These are phyloP conservation scores for Rhizopus microsporus DNA, from an alignment of 371 early-diverging fungal genomes.

Conservation along the genomic window DNA sequence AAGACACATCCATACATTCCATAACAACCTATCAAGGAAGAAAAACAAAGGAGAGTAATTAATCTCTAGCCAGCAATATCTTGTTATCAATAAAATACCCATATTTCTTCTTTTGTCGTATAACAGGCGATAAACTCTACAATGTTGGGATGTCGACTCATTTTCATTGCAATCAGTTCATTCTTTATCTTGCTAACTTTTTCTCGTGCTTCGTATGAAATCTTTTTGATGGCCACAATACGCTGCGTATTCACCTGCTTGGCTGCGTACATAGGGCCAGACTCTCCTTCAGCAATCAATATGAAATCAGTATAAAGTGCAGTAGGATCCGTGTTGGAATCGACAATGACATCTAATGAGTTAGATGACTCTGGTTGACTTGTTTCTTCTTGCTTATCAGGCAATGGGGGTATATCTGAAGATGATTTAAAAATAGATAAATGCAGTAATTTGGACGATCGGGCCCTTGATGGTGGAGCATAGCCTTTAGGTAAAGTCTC, in stretches of 20 bases:
- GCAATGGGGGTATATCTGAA: constrained; percentile 24
- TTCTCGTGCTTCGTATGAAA: constrained; percentile 60
- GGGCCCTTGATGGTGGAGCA: constrained; percentile 49
- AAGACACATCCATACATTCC: constrained; percentile 81
- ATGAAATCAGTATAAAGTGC: constrained; percentile 52
- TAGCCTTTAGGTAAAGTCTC: constrained; percentile 42
- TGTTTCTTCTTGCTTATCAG: constrained; percentile 7
- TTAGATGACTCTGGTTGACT: background rate
- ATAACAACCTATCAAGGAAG: constrained; percentile 59
- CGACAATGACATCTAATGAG: constrained; percentile 41
- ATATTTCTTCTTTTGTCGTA: constrained; percentile 58
- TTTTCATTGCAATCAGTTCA: constrained; percentile 72
- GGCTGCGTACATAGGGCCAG: constrained; percentile 71
- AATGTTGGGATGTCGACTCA: constrained; percentile 68
- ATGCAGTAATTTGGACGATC: constrained; percentile 43
- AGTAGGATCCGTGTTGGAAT: constrained; percentile 47
- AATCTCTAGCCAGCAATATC: too few species aligned
- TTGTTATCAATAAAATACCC: constrained; percentile 26
- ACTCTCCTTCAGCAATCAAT: constrained; percentile 79
- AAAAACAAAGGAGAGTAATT: background rate
- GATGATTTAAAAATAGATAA: constrained; percentile 27
- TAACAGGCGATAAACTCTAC: constrained; percentile 74
- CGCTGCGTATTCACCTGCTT: constrained; percentile 54
- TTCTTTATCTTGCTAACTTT: constrained; percentile 71
- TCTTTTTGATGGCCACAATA: constrained; percentile 73